A percentile compares a stretch with the other conserved stretches of the same genome.
Conservation (phyloP, 306 rosid genomes). For the Vigna angularis region DNA sequence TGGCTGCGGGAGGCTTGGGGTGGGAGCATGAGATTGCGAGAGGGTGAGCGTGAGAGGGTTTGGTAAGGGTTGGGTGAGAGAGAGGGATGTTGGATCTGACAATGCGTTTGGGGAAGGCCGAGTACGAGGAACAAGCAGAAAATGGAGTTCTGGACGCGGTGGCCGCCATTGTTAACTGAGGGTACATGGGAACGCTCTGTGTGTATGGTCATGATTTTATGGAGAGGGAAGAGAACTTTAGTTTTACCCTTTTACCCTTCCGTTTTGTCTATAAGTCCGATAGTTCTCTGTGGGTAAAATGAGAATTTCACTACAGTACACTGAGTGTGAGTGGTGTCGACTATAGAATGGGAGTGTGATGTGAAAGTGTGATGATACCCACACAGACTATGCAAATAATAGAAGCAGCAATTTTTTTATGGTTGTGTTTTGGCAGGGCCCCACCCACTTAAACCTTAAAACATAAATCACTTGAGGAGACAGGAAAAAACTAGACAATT, state of each 20-base stretch:
- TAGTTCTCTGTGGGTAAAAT: not conserved
- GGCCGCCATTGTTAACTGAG: constrained; percentile 51
- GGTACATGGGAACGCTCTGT: not conserved
- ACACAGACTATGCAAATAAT: too few species aligned
- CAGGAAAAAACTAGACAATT: too few species aligned
- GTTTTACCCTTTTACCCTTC: not conserved
- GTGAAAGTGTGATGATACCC: too few species aligned
- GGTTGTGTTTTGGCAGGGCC: too few species aligned
- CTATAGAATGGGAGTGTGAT: too few species aligned
- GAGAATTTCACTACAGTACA: not conserved
- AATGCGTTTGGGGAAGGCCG: constrained; percentile 29
- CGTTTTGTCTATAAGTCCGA: not conserved
- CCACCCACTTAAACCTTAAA: too few species aligned
- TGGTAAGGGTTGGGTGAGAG: constrained; percentile 33
- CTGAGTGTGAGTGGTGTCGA: not conserved
- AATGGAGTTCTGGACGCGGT: constrained; percentile 46
- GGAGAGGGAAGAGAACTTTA: not conserved
- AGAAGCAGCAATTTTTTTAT: too few species aligned
- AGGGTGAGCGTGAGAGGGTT: constrained; percentile 33
- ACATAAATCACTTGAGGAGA: too few species aligned
- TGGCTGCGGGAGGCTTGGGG: constrained; percentile 38
- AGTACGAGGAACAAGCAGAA: constrained; percentile 13
- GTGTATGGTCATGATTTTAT: not conserved
- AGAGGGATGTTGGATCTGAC: constrained; percentile 42
- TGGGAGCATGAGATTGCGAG: constrained; percentile 51